Conservation (phyloP, 768 basidiomycete species). For the Russula compacta region DNA sequence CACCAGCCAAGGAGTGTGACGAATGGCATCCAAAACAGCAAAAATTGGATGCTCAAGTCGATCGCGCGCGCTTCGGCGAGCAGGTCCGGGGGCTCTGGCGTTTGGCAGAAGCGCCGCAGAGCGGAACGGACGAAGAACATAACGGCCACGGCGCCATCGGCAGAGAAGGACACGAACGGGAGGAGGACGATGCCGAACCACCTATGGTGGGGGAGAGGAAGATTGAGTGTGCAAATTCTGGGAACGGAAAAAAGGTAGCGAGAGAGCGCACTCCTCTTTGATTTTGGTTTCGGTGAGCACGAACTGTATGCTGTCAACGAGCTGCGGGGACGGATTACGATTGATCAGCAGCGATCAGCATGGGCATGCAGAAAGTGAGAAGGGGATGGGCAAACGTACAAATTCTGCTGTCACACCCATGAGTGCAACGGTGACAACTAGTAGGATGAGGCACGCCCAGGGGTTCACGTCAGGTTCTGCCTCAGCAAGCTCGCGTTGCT, state of each 20-base stretch:
- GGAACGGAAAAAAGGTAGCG: neutral
- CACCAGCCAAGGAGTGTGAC: slow-evolving; percentile 64
- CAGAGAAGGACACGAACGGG: slow-evolving; percentile 65
- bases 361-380: neutral
- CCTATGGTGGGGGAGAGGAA: slow-evolving; percentile 26
- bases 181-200: slow-evolving; percentile 70
- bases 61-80: slow-evolving; percentile 63
- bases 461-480: slow-evolving; percentile 53
- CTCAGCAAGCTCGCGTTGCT: slow-evolving; percentile 35
- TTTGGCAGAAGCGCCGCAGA: slow-evolving; percentile 33
- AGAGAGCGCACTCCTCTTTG: slow-evolving; percentile 40
- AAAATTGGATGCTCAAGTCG: slow-evolving; percentile 71
- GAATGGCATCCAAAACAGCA: slow-evolving; percentile 72
- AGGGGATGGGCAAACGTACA: slow-evolving; percentile 31
- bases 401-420: slow-evolving; percentile 68
- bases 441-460: slow-evolving; percentile 48
- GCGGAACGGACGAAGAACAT: slow-evolving; percentile 44
- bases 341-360: neutral
- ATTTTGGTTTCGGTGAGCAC: slow-evolving; percentile 39
- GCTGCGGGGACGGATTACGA: slow-evolving; percentile 27
- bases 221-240: neutral
- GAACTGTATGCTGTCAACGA: slow-evolving; percentile 55
- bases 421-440: slow-evolving; percentile 44
- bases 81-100: slow-evolving; percentile 38
- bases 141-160: slow-evolving; percentile 55